Percentiles rank a stretch among this genome's conserved stretches.
Evolutionary conservation across 208 protist species (phyloP).

Genomic region (Acanthamoeba royreba): DNA sequence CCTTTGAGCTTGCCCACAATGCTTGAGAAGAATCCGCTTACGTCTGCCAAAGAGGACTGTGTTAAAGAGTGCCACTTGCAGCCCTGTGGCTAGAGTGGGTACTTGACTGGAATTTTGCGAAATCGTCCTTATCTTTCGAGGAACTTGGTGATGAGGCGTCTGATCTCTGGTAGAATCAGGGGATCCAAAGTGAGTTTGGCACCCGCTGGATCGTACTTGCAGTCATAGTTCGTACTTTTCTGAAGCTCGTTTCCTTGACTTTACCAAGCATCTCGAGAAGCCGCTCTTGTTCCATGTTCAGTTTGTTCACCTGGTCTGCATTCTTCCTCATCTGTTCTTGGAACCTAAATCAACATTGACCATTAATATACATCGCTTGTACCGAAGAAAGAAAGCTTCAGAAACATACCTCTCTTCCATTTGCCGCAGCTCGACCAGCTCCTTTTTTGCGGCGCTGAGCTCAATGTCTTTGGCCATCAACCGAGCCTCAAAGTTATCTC

Average conservation of each 20-base stretch:
- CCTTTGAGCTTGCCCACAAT: neutral
- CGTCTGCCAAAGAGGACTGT: neutral
- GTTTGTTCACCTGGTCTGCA: neutral
- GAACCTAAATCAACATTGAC: too few relatives aligned
- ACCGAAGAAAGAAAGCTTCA: neutral
- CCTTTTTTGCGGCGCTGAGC: neutral
- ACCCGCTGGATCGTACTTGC: neutral
- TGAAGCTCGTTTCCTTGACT: neutral
- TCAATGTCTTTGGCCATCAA: neutral
- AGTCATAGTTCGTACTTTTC: neutral
- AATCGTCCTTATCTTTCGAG: neutral
- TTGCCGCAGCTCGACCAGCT: neutral
- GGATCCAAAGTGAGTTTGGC: neutral
- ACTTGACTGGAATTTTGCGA: neutral
- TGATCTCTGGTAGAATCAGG: neutral
- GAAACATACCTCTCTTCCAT: neutral
- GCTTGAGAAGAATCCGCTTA: neutral
- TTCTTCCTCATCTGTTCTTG: neutral
- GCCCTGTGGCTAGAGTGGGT: neutral
- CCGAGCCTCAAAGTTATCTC: neutral
- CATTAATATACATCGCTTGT: too few relatives aligned
- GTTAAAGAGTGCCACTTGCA: neutral
- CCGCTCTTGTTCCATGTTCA: neutral
- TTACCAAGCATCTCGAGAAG: neutral
- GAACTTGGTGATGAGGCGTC: too few relatives aligned